Percentiles rank a stretch among this genome's conserved stretches.
phyloP scores from a whole-genome alignment of 1,284 basidiomycete species.

The Leccinum solheimii region DNA sequence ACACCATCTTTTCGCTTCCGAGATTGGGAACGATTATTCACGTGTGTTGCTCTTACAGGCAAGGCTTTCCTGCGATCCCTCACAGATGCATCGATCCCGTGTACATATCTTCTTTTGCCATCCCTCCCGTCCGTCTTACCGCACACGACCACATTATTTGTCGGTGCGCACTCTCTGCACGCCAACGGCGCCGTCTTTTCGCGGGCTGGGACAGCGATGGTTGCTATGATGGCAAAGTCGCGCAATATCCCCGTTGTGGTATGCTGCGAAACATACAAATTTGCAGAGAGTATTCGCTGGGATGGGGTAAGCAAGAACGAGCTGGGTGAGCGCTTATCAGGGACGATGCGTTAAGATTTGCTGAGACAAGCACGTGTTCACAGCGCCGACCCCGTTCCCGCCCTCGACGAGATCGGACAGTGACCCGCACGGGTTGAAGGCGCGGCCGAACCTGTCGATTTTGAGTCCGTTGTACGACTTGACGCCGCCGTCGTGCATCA shows the following conservation, averaged over 20 bases:
- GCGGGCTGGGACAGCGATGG: conserved; percentile 91
- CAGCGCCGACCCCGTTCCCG: conserved; percentile 31
- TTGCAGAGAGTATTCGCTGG: conserved; percentile 89
- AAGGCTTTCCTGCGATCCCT: conserved; percentile 78
- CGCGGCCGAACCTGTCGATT: conserved; percentile 59
- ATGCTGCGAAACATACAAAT: conserved; percentile 99
- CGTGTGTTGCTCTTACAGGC: conserved; percentile 47
- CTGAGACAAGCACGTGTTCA: conserved; percentile 10
- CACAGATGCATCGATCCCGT: conserved; percentile 74
- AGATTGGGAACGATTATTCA: conserved; percentile 4
- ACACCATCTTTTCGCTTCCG: conserved; percentile 8
- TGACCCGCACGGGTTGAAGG: conserved; percentile 7
- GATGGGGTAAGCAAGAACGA: conserved; percentile 98
- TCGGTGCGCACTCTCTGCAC: conserved; percentile 93
- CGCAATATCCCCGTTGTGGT: conserved; percentile 92
- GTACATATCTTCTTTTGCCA: conserved; percentile 92
- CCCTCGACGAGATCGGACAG: conserved; percentile 24
- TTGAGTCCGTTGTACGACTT: conserved; percentile 90
- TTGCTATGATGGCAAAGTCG: conserved; percentile 94
- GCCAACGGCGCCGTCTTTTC: conserved; percentile 95
- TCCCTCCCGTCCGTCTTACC: conserved; percentile 83
- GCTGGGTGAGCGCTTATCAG: conserved; percentile 55
- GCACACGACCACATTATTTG: conserved; percentile 78
- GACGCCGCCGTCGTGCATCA: conserved; percentile 86
- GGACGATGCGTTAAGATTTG: neutral